These are phyloP conservation scores for Cephaloascus albidus DNA, from an alignment of 805 yeast species.

Conservation along the genomic window DNA sequence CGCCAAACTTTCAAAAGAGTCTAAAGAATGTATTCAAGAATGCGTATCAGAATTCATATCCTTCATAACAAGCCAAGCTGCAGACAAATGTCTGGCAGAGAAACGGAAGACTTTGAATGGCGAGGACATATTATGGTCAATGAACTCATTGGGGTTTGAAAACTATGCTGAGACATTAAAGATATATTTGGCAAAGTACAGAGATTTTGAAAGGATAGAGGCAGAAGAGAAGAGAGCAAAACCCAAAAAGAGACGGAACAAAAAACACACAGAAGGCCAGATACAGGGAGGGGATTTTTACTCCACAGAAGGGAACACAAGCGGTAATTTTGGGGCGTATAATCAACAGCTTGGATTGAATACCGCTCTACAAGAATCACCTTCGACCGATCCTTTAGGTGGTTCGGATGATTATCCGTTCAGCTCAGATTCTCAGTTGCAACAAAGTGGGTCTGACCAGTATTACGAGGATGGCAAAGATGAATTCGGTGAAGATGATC, in stretches of 20 bases:
- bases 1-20: constrained; percentile 72
- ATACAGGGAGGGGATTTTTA: too few species aligned
- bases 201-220: constrained; percentile 24
- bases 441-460: not conserved
- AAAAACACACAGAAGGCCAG: too few species aligned
- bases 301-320: too few species aligned
- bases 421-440: not conserved
- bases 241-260: not conserved
- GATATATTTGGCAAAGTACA: constrained; percentile 57
- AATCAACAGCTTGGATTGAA: too few species aligned
- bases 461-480: constrained; percentile 1
- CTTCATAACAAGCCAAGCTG: constrained; percentile 56
- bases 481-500: not conserved
- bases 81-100: constrained; percentile 55
- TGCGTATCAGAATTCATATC: constrained; percentile 62
- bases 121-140: constrained; percentile 56
- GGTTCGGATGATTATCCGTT: not conserved
- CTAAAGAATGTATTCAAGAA: constrained; percentile 70
- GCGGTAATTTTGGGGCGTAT: too few species aligned
- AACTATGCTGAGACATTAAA: constrained; percentile 62
- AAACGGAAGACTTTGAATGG: constrained; percentile 66
- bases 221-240: not conserved
- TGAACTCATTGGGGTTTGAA: constrained; percentile 59
- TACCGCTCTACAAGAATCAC: too few species aligned
- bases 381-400: too few species aligned